Base-by-base conservation (phyloP, 2,329 filamentous ascomycete genomes). In the Hypoxylon sp. region DNA sequence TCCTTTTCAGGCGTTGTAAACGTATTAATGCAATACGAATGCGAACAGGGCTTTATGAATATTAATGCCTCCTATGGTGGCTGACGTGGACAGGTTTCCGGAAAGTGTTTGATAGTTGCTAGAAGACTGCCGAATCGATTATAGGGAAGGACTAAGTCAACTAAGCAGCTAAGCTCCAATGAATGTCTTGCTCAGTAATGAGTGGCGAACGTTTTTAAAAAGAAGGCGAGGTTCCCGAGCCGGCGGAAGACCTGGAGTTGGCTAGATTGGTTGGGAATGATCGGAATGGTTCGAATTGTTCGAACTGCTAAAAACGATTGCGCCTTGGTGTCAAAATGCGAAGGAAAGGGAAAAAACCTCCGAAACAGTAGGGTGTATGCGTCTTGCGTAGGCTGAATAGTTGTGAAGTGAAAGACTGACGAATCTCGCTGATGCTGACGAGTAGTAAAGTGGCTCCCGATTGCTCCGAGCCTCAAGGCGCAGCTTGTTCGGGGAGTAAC, bases 171-270 rank as follows among this genome's bases (percentile, higher is more conserved):
- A 66, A 55, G 59, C 61, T 71, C 36, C 21, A 43, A 41, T 25
- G 32, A 11, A 43, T 62, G 36, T 38, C 45, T 51, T 63, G 46
- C 41, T 52, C 62, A 63, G 56, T 50, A 60, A 59, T 34, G 62
- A 59, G 64, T 68, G 69, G 63, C 52, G 67, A 63, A 57, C 50
- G 50, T 62, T 55, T 36, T n/a, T 23, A 49, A 49, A 64, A 68
- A 66, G 67, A 73, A 51, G 65, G 53, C 66, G 48, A 63, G 65
- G 71, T 65, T 74, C 70, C 74, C 73, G 75, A 74, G 60, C 75
- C 75, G 65, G 75, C 73, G 75, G 74, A 75, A 76, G 73, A 65
- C 71, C 70, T 73, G 63, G 62, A 68, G 43, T 51, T 53, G 64
- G 51, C 64, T 70, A 58, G 69, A 72, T 72, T 71, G 71, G 67